Evolutionary conservation across 495 filamentous ascomycete species (phyloP).

Genomic region (Penicillium subrubescens): DNA sequence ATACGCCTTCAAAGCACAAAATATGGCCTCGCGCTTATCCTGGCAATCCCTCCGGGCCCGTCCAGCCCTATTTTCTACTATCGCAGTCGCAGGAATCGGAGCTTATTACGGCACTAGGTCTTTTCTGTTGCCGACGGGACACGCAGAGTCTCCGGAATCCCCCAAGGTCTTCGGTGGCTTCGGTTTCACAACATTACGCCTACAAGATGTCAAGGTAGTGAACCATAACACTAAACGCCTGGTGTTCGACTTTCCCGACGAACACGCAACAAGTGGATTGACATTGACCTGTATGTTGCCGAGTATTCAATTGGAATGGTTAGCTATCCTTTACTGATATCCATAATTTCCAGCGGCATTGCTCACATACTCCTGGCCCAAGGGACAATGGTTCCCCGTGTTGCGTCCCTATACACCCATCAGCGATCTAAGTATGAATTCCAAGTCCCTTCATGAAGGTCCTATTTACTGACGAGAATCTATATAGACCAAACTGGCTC

Average conservation of each 20-base stretch:
- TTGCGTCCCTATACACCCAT: conserved; percentile 63
- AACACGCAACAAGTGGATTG: conserved; percentile 52
- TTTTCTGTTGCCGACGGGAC: conserved; percentile 13
- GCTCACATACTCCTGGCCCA: conserved; percentile 55
- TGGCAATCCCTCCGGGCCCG: conserved; percentile 4
- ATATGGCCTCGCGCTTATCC: conserved; percentile 8
- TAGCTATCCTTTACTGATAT: background rate
- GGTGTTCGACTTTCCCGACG: conserved; percentile 60
- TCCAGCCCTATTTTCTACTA: conserved; percentile 3
- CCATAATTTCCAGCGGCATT: conserved; percentile 47
- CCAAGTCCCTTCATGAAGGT: background rate
- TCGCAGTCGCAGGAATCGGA: conserved; percentile 20
- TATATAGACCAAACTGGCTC: conserved; percentile 52
- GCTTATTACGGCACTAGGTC: conserved; percentile 23
- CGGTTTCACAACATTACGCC: conserved; percentile 29
- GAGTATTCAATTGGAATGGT: background rate
- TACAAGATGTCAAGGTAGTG: conserved; percentile 53
- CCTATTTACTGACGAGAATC: conserved; percentile 2
- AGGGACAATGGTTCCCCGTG: conserved; percentile 54
- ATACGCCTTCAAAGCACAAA: background rate
- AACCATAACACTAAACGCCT: conserved; percentile 69
- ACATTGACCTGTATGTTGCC: conserved; percentile 49
- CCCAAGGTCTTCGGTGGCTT: conserved; percentile 26
- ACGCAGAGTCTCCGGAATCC: conserved; percentile 28
- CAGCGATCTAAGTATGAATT: conserved; percentile 48